Evolutionary conservation across 1,284 basidiomycete species (phyloP).

Genomic region (Melampsora occidentalis): DNA sequence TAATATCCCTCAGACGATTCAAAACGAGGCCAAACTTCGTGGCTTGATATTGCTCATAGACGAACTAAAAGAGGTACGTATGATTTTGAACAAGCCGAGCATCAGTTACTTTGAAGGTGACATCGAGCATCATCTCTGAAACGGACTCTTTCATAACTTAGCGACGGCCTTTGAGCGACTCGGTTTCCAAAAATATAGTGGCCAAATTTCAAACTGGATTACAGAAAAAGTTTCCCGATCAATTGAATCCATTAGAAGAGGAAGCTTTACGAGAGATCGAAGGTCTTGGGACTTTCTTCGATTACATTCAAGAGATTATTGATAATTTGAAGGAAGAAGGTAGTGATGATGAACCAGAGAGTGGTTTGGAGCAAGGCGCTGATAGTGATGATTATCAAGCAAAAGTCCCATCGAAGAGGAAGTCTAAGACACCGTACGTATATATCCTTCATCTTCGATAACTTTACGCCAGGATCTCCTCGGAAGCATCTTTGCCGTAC

Average conservation of each 20-base stretch:
- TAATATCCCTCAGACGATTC: slow-evolving; percentile 67
- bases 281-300: slow-evolving; percentile 7
- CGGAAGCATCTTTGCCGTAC: not conserved
- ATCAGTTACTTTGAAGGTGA: slow-evolving; percentile 13
- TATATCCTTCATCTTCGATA: not conserved
- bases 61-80: slow-evolving; percentile 63
- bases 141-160: slow-evolving; percentile 51
- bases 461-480: slow-evolving; percentile 4
- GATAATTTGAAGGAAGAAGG: slow-evolving; percentile 13
- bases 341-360: slow-evolving; percentile 17
- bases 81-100: not conserved
- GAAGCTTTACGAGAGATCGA: slow-evolving; percentile 11
- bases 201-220: slow-evolving; percentile 65
- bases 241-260: slow-evolving; percentile 47
- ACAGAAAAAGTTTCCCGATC: slow-evolving; percentile 62
- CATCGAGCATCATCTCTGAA: slow-evolving; percentile 18
- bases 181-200: slow-evolving; percentile 68
- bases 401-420: slow-evolving; percentile 10
- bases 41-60: slow-evolving; percentile 64
- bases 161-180: slow-evolving; percentile 71
- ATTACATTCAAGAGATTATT: slow-evolving; percentile 15
- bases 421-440: slow-evolving; percentile 26
- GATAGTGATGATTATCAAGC: slow-evolving; percentile 35
- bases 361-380: slow-evolving; percentile 23
- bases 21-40: slow-evolving; percentile 62